Evolutionary conservation across 805 yeast species (phyloP).

Genomic region (Spathaspora passalidarum): DNA sequence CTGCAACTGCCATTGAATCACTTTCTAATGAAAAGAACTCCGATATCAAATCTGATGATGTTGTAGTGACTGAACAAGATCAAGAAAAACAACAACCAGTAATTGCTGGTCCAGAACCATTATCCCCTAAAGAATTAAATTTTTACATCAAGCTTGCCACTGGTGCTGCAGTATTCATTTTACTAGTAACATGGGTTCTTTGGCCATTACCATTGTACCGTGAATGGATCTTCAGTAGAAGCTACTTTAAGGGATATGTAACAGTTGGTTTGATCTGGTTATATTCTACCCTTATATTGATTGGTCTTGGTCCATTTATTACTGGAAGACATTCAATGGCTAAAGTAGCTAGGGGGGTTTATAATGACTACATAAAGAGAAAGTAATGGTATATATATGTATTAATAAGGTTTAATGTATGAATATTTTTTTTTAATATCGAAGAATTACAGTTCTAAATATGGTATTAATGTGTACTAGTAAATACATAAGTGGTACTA

Average conservation of each 20-base stretch:
- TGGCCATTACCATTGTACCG: conserved; percentile 44
- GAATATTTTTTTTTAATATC: too few relatives aligned
- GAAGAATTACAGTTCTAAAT: too few relatives aligned
- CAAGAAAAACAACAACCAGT: conserved; percentile 1
- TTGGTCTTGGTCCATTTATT: conserved; percentile 32
- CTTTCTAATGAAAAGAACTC: neutral
- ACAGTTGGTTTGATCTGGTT: conserved; percentile 39
- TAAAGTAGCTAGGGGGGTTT: conserved; percentile 19
- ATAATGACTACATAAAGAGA: conserved; percentile 13
- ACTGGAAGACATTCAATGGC: conserved; percentile 32
- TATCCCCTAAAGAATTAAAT: conserved; percentile 8
- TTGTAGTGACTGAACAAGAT: neutral
- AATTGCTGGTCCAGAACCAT: neutral
- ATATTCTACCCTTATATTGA: conserved; percentile 29
- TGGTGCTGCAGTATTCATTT: conserved; percentile 20
- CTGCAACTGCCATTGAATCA: neutral
- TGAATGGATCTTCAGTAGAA: conserved; percentile 36
- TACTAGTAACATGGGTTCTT: conserved; percentile 35
- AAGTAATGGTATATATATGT: conserved; percentile 3
- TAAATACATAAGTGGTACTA: too few relatives aligned
- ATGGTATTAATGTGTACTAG: too few relatives aligned
- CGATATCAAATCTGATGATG: neutral
- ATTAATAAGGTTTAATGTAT: neutral
- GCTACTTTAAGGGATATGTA: conserved; percentile 37
- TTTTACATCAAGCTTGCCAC: conserved; percentile 24